Evolutionary conservation across 2,329 filamentous ascomycete species (phyloP), one percentile per base, ranked within the genome.

Genomic region (Dothideomycetes sp.): DNA sequence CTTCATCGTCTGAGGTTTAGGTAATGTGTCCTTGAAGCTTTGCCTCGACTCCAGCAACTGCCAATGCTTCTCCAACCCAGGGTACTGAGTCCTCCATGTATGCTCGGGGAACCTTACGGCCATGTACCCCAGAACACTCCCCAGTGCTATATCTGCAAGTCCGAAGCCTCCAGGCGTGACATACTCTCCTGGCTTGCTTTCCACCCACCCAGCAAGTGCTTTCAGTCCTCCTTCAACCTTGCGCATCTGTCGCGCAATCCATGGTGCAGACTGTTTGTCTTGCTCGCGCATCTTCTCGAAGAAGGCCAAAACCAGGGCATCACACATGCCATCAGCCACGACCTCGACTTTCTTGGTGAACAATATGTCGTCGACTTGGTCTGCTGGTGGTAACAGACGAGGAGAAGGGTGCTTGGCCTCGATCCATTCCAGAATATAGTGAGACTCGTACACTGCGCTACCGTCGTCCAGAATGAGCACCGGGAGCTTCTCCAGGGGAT

Each of bases 1-100:
- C 24, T 47, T 54, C 31, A 60, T 57, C 10, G 46, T 54, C 45
- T 62, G 58, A 16, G 54, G 48, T 17, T 37, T 46, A 2, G 60
- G 60, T 22, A 47, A 45, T 3, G 56, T 62, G 4, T 46, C 45
- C 14, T 47, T 49, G 37, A 62, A 62, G 36, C 63, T 64, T 46
- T 67, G 60, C 1, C 65, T 56, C 17, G 61, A 60, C 44, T 69
- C 58, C 37, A 62, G 38, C 51, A 53, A 61, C 54, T 48, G 63
- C 64, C 61, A 69, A 63, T 46, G 69, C 60, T 47, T 65, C 62
- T 43, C 65, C 48, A 62, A 37, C 9, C 48, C 44, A 7, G 60
- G 56, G 46, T 60, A 55, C 32, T 54, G 43, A n/a, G 43, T 40
- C 43, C 49, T 49, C 60, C 59, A 62, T 5, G 41, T 32, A 43